Conservation (phyloP, 2,329 filamentous ascomycete genomes). For the Neofusicoccum parvum region DNA sequence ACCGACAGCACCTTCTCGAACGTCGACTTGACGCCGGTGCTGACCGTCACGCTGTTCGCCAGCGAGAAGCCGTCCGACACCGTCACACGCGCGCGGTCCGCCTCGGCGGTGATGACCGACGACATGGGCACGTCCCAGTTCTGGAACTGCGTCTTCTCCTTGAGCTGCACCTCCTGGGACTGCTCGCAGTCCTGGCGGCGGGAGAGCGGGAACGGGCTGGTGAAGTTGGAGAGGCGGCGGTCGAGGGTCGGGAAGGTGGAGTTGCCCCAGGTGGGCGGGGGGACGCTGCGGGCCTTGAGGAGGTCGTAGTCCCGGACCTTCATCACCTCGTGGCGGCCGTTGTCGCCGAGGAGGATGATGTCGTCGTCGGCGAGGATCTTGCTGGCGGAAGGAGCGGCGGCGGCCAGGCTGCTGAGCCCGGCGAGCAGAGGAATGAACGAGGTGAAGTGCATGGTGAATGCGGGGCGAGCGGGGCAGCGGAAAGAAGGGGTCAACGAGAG, state of each 20-base stretch:
- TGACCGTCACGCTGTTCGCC: slow-evolving; percentile 23
- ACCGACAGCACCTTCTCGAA: background rate
- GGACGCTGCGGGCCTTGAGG: background rate
- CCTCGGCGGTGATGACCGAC: background rate
- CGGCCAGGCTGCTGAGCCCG: background rate
- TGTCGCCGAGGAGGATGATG: slow-evolving; percentile 1
- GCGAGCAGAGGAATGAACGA: background rate
- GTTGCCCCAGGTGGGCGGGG: background rate
- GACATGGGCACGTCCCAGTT: slow-evolving; percentile 12
- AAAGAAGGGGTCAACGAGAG: background rate
- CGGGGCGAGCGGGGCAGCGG: background rate
- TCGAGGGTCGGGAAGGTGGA: background rate
- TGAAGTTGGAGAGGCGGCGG: background rate
- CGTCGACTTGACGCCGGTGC: background rate
- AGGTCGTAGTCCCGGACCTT: background rate
- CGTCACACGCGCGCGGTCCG: background rate
- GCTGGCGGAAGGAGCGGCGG: background rate
- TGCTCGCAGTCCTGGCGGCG: background rate
- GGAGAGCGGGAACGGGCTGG: background rate
- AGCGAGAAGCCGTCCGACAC: slow-evolving; percentile 21
- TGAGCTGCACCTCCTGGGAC: background rate
- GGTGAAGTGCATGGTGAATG: background rate
- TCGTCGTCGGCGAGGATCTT: background rate
- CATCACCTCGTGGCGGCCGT: slow-evolving; percentile 1
- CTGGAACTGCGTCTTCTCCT: background rate